Evolutionary conservation across 2,329 filamentous ascomycete species (phyloP), one percentile per base, ranked within the genome.

Genomic region (Fusarium domesticum): DNA sequence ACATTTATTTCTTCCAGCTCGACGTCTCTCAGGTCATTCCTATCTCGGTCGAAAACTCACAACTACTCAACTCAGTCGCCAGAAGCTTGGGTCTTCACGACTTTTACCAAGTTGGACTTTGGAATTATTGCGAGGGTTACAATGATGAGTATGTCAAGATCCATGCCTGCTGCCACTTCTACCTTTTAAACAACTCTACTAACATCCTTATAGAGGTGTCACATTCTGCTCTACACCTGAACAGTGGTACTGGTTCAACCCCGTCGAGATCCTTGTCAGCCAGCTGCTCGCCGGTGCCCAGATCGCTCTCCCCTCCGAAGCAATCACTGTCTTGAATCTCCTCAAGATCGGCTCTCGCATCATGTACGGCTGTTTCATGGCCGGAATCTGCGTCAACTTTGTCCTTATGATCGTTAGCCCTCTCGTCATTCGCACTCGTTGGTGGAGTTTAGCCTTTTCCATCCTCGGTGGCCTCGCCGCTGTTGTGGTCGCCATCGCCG

Each of bases 51-150:
- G 84, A 85, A 33, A 85, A 90, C 63, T 81, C 83, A 8, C 70
- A 77, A 18, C 76, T 96, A 35, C 85, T 95, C 67, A 95, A 95
- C 72, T 89, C 84, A 35, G 90, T 96, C 54, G 89, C 90, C 4
- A 84, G 88, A 39, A 88, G 85, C 17, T 74, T 96, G 42, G 92
- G 91, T 20, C 76, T 96, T 37, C 89, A 95, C 64, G 92, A 96
- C 67, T 96, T 95, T 69, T 96, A 96, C 68, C 87, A 90, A 59
- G 87, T 95, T 19, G 91, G 91, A 6, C 70, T 96, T 32, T 97
- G 92, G 92, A 85, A 84, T 47, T 96, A 86, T 66, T 97, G 92
- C 67, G 88, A 95, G 65, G 91, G 91, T 16, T 95, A 91, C 66
- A 73, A 80, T 43, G 76, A 79, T 56, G 74, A 84, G 68, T 79